Conservation (phyloP, 208 protist species). For the Leishmania mexicana region DNA sequence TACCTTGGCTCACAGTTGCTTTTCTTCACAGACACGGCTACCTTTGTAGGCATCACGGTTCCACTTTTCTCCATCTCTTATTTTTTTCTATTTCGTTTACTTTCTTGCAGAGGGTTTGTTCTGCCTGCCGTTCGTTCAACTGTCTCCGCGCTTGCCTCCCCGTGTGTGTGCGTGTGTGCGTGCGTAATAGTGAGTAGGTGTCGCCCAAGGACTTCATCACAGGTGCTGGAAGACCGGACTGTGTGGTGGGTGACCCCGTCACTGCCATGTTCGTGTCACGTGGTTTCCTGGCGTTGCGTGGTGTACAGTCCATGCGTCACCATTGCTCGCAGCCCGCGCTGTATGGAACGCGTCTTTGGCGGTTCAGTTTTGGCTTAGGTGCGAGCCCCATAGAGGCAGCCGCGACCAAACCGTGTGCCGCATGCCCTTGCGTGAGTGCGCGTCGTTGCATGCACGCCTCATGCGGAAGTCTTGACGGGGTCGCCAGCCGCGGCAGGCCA, state of each 20-base stretch:
- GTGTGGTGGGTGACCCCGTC: neutral
- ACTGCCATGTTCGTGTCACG: neutral
- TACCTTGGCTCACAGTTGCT: neutral
- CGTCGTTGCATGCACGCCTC: conserved; percentile 1
- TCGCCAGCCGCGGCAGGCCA: neutral
- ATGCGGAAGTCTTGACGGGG: neutral
- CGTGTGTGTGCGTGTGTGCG: neutral
- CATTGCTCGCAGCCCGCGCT: neutral
- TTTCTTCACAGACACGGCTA: neutral
- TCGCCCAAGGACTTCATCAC: neutral
- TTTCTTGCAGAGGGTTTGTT: neutral
- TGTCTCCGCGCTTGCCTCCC: neutral
- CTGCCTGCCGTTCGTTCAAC: neutral
- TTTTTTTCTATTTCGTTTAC: neutral
- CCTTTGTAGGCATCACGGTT: too few species aligned
- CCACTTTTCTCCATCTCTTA: neutral
- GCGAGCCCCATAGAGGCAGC: neutral
- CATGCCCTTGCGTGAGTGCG: neutral
- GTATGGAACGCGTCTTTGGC: neutral
- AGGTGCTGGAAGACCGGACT: neutral
- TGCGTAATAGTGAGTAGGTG: neutral
- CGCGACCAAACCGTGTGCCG: neutral
- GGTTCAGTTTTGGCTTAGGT: neutral
- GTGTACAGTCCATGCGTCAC: neutral
- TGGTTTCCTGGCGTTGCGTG: neutral